These are phyloP conservation scores for Daedaleopsis nitida DNA, from an alignment of 768 basidiomycete genomes.

Conservation along the genomic window DNA sequence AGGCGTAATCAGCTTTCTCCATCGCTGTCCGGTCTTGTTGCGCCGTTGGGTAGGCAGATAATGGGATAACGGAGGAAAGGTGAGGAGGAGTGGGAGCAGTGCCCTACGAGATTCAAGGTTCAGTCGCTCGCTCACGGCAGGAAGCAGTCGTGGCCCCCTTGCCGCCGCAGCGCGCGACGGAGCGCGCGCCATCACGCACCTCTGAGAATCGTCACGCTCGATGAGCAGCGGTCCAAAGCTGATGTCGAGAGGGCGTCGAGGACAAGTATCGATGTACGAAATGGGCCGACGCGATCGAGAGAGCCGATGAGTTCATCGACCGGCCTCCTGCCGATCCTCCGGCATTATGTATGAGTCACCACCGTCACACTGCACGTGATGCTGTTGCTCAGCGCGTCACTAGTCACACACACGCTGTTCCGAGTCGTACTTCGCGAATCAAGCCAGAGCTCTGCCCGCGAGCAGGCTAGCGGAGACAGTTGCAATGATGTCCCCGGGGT, in stretches of 20 bases:
- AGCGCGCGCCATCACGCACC: too few relatives aligned
- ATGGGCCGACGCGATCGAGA: neutral
- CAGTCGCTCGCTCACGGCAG: neutral
- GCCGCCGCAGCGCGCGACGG: too few relatives aligned
- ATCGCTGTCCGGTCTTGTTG: conserved; percentile 4
- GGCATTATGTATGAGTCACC: neutral
- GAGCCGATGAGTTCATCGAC: neutral
- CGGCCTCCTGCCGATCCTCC: neutral
- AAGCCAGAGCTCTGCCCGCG: neutral
- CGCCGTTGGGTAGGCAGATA: neutral
- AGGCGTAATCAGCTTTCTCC: conserved; percentile 48
- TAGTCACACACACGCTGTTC: neutral
- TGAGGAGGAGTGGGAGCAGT: neutral
- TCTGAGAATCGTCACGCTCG: too few relatives aligned
- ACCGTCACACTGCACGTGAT: neutral
- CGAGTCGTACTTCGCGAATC: neutral
- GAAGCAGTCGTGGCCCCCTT: neutral
- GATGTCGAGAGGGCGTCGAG: neutral
- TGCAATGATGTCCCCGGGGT: too few relatives aligned
- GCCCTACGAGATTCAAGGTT: neutral
- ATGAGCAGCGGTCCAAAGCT: too few relatives aligned
- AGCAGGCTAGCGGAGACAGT: too few relatives aligned
- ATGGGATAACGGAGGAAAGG: neutral
- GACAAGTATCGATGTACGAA: neutral
- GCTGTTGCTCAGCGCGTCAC: neutral